Base-by-base conservation (phyloP, 192 early-diverging fungal species). In the Diversispora eburnea region DNA sequence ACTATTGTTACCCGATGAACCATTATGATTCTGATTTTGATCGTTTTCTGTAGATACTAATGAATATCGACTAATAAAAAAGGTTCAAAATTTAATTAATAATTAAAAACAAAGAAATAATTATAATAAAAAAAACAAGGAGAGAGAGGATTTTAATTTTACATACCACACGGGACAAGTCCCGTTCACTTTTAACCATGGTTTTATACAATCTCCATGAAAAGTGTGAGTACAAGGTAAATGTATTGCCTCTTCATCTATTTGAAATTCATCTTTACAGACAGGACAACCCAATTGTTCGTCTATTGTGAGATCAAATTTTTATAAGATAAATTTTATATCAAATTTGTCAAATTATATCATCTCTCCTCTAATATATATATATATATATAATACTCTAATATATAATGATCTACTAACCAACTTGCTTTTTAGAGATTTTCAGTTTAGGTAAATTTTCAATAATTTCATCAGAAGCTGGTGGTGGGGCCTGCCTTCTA, bases 121-220 rank as follows among this genome's bases (percentile, higher is more conserved):
- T 33, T n/a, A n/a, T n/a, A n/a, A n/a, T n/a, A n/a, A n/a, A 33
- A 33, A 33, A 33, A 33, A 33, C 25, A 33, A 33, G 2, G 25
- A 33, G 25, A 33, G 25, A 33, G 25, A 33, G 0, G 25, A 33
- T 33, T 33, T 33, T 33, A 33, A 33, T 33, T 33, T 33, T 33
- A 33, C 25, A 33, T 85, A 87, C 86, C 95, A 97, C 33, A 95
- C 92, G 22, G 95, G 95, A 80, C 95, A 97, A 8, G 95, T 94
- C 6, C 94, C 95, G 72, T 96, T 97, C 65, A 96, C 84, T 75
- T 91, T 92, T 56, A 98, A 83, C 97, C 97, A 98, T 48, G 90
- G 89, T 58, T 91, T 89, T 63, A 96, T 92, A 77, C 97, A 98
- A 5, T 86, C 83, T 6, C 88, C 85, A 76, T 98, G 97, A 74